Evolutionary conservation across 495 filamentous ascomycete genomes (phyloP), one percentile per base, ranked within the genome.

Genomic region (Lophiotrema nucula): DNA sequence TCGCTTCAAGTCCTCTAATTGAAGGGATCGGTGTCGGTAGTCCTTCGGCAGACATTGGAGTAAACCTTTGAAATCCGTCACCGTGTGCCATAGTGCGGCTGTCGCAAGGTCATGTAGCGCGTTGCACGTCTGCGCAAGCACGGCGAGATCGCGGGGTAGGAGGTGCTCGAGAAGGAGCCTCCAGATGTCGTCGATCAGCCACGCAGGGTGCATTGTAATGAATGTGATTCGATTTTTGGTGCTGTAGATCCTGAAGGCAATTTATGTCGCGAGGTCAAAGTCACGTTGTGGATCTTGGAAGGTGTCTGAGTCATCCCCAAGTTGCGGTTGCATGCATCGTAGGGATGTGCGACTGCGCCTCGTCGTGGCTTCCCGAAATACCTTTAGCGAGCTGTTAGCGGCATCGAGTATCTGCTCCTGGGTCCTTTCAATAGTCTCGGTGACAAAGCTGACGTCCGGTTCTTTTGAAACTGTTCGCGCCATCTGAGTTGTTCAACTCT

Each of bases 101-200:
- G 11, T 47, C 6, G 44, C 44, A 22, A 47, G 11, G 4, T 27
- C 18, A 27, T 12, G 26, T 8, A 47, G 10, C 6, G 23, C 10
- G 16, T 27, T 5, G 18, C 23, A 24, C 5, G 23, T 27, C 18
- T 27, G 44, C 23, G 44, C 44, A 26, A 47, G 44, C 10, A 23
- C 11, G 4, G 19, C 44, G 10, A 47, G 23, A 27, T 47, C 44
- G 4, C 18, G 23, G 4, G 13, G 4, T 22, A 6, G 10, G 44
- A 47, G 44, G 23, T 47, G 44, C 10, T 27, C 19, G 18, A 47
- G 44, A 27, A 47, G 8, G 18, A 47, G 44, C 10, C 11, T 10
- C 44, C 23, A 27, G 44, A 47, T 47, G 23, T 47, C 44, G 19
- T 27, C 44, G 23, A 47, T 47, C 23, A 13, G 18, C 44, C 44